Evolutionary conservation across 352 stramenopile species (phyloP).

Genomic region (Phytophthora crassamura): DNA sequence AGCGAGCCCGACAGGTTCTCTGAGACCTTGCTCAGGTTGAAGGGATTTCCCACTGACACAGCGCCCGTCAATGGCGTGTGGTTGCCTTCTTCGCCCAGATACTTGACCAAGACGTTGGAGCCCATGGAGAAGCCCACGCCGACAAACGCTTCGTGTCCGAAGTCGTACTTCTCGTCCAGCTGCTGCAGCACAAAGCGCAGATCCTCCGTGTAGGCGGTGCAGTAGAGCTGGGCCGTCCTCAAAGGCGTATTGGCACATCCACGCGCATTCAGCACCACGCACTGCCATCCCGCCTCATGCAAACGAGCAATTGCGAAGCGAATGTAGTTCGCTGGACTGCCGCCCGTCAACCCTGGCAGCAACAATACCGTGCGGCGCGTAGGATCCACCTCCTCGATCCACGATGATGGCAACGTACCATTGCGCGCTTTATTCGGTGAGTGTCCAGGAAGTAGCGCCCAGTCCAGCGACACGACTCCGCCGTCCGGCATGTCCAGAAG

Average conservation of each 20-base stretch:
- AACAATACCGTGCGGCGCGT: slow-evolving; percentile 50
- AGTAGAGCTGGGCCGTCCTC: slow-evolving; percentile 61
- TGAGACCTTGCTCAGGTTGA: slow-evolving; percentile 62
- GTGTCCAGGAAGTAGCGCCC: slow-evolving; percentile 45
- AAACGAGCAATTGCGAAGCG: slow-evolving; percentile 49
- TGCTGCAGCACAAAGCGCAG: slow-evolving; percentile 53
- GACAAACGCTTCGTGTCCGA: slow-evolving; percentile 47
- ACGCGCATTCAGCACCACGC: slow-evolving; percentile 70
- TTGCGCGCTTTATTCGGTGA: slow-evolving; percentile 6
- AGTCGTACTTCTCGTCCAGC: slow-evolving; percentile 49
- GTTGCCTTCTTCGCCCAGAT: slow-evolving; percentile 63
- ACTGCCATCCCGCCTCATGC: slow-evolving; percentile 57
- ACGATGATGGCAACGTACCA: slow-evolving; percentile 10
- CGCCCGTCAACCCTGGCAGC: slow-evolving; percentile 64
- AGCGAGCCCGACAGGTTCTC: slow-evolving; percentile 44
- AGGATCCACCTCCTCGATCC: slow-evolving; percentile 38
- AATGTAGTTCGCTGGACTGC: slow-evolving; percentile 72
- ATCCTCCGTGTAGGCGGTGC: slow-evolving; percentile 71
- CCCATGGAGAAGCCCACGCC: slow-evolving; percentile 76
- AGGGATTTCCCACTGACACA: slow-evolving; percentile 77
- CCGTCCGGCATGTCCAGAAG: slow-evolving; percentile 68
- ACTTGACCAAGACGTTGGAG: slow-evolving; percentile 80
- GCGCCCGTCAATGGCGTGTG: slow-evolving; percentile 45
- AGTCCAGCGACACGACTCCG: slow-evolving; percentile 75
- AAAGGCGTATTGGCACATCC: slow-evolving; percentile 65